These are phyloP conservation scores for Pachysandra terminalis DNA, from an alignment of 164 flowering plant genomes.

Conservation along the genomic window DNA sequence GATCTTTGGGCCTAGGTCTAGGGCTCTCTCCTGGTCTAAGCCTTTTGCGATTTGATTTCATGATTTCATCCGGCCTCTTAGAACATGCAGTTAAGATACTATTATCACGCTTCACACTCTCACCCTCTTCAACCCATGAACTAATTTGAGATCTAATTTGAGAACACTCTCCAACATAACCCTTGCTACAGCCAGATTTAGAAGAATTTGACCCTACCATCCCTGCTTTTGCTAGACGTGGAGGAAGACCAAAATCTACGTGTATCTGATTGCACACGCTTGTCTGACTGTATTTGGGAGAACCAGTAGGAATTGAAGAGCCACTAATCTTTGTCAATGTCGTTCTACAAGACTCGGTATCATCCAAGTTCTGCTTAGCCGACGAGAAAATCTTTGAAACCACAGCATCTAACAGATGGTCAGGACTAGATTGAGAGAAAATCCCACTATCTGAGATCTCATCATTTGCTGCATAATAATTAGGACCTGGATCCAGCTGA, in stretches of 20 bases:
- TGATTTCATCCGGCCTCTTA: conserved; percentile 48
- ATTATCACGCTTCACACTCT: conserved; percentile 33
- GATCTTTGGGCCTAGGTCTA: conserved; percentile 97
- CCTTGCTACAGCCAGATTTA: conserved; percentile 36
- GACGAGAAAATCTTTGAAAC: conserved; percentile 52
- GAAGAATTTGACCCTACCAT: conserved; percentile 36
- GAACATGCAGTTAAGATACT: conserved; percentile 63
- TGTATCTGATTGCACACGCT: conserved; percentile 29
- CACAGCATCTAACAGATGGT: conserved; percentile 84
- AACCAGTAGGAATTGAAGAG: conserved; percentile 40
- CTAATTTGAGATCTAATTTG: conserved; percentile 59
- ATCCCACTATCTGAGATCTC: conserved; percentile 43
- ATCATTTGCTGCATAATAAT: conserved; percentile 26
- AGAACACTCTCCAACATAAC: conserved; percentile 37
- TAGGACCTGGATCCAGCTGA: conserved; percentile 19
- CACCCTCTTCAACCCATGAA: conserved; percentile 61
- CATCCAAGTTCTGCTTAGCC: conserved; percentile 50
- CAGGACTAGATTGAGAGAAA: conserved; percentile 39
- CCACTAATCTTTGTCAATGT: conserved; percentile 45
- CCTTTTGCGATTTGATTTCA: conserved; percentile 76
- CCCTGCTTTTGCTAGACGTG: conserved; percentile 29
- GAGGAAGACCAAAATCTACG: conserved; percentile 34
- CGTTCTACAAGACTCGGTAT: conserved; percentile 52
- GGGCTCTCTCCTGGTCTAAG: conserved; percentile 94
- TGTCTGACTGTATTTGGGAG: conserved; percentile 21